Base-by-base conservation (phyloP, 306 rosid species). In the Pyrus pyrifolia region DNA sequence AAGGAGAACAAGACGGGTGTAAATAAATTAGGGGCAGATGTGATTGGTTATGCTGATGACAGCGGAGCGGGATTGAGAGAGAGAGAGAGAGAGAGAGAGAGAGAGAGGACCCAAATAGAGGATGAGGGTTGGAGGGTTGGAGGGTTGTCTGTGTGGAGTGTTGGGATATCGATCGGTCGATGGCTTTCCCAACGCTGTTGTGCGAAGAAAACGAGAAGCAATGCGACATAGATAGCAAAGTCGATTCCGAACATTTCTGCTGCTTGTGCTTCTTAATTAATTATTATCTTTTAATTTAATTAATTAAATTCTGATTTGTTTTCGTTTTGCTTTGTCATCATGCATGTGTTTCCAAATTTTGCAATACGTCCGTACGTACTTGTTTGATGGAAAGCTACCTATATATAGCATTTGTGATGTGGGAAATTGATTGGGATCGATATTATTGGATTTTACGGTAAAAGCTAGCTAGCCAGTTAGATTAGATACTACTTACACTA, bases 141-240 rank as follows among this genome's bases (percentile, higher is more conserved):
- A 15, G 55, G 55, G 55, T 2, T 49, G 55, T 2, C 18, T 49
- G 21, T 49, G 55, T 49, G 55, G 55, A 49, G 8, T 22, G 4
- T 35, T 72, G 21, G 23, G n/a, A 14, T 12, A 72, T 55, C 27
- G 62, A 22, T 57, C 27, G 15, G 9, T 12, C 23, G 10, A 73
- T 38, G 55, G 76, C 40, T 14, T 64, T 7, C 35, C 66, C 66
- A 64, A 64, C 68, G 68, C 23, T 31, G 72, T 38, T 68, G 57
- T 61, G 74, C 88, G 87, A 84, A 79, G 76, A 84, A 83, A 72
- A 51, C 85, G 86, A 82, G 51, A 72, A 77, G 84, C 76, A 74
- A 71, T 59, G 68, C 30, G 67, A 62, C 70, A 49, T 60, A 65
- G 30, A 58, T 59, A 22, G 68, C 52, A 38, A 80, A 75, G 8